Conservation (phyloP, 805 yeast species). For the Lipomyces yamanashiensis region DNA sequence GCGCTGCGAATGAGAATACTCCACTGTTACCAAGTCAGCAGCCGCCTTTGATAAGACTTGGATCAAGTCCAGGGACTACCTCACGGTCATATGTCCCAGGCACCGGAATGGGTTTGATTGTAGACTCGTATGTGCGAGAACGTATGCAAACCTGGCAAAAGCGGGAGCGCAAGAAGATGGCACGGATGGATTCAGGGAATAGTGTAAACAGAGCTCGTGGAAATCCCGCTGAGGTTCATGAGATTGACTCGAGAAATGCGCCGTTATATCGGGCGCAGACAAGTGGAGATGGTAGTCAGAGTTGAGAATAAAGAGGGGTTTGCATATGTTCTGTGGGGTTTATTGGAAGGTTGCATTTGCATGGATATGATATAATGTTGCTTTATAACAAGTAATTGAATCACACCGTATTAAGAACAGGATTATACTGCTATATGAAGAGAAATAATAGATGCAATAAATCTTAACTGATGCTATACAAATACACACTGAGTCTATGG, state of each 20-base stretch:
- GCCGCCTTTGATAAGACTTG: constrained; percentile 3
- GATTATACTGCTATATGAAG: too few species aligned
- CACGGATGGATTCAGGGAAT: background rate
- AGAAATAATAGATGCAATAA: too few species aligned
- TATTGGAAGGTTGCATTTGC: too few species aligned
- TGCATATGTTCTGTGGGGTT: background rate
- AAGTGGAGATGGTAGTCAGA: background rate
- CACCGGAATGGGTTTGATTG: constrained; percentile 33
- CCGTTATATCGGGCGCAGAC: constrained; percentile 18
- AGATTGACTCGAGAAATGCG: constrained; percentile 9
- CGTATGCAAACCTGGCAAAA: constrained; percentile 30
- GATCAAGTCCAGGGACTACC: constrained; percentile 29
- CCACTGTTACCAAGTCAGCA: constrained; percentile 5
- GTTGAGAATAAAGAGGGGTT: background rate
- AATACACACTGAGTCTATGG: too few species aligned
- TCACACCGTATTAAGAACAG: too few species aligned
- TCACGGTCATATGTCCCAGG: constrained; percentile 35
- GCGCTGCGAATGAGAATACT: background rate
- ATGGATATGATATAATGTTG: too few species aligned
- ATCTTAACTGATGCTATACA: too few species aligned
- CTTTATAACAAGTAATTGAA: too few species aligned
- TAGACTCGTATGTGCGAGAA: constrained; percentile 37
- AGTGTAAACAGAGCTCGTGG: background rate
- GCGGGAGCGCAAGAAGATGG: constrained; percentile 10
- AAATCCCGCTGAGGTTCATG: background rate